These are phyloP conservation scores for Talaromyces verruculosus DNA, from an alignment of 2,329 filamentous ascomycete species.

Conservation along the genomic window DNA sequence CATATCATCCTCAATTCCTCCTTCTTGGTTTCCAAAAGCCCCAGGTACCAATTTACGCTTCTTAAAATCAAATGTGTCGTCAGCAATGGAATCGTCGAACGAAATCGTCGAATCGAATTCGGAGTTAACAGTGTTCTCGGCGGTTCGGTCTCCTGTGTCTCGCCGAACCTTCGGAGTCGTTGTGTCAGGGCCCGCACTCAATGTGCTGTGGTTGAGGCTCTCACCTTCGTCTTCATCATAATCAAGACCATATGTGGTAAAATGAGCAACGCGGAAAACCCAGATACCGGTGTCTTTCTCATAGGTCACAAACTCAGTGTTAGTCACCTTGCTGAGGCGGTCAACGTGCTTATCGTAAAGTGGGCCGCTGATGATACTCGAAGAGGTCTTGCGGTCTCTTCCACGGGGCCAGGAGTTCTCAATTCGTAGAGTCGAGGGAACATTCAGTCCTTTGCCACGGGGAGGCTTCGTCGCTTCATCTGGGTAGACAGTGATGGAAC, in stretches of 20 bases:
- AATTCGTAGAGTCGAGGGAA: conserved; percentile 81
- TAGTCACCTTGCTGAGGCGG: conserved; percentile 72
- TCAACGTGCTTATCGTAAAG: conserved; percentile 76
- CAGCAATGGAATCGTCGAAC: conserved; percentile 44
- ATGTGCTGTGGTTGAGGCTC: conserved; percentile 52
- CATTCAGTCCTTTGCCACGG: conserved; percentile 84
- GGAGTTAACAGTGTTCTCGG: conserved; percentile 36
- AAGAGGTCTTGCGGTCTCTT: conserved; percentile 56
- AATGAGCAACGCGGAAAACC: conserved; percentile 93
- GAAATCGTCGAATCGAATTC: conserved; percentile 42
- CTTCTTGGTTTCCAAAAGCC: conserved; percentile 66
- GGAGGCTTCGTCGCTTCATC: conserved; percentile 74
- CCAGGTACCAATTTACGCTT: conserved; percentile 66
- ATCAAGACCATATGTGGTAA: conserved; percentile 89
- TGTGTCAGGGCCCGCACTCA: conserved; percentile 54
- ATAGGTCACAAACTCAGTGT: conserved; percentile 82
- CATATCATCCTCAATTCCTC: conserved; percentile 54
- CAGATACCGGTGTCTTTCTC: conserved; percentile 77
- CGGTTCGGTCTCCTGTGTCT: conserved; percentile 27
- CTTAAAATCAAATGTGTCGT: conserved; percentile 60
- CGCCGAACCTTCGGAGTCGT: conserved; percentile 43
- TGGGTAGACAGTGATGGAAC: conserved; percentile 84
- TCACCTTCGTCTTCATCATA: conserved; percentile 63
- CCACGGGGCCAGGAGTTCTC: conserved; percentile 90
- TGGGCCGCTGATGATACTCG: conserved; percentile 61